Percentiles rank a stretch among this genome's conserved stretches.
Conservation (phyloP, 345 rosid species). For the Angophora floribunda region DNA sequence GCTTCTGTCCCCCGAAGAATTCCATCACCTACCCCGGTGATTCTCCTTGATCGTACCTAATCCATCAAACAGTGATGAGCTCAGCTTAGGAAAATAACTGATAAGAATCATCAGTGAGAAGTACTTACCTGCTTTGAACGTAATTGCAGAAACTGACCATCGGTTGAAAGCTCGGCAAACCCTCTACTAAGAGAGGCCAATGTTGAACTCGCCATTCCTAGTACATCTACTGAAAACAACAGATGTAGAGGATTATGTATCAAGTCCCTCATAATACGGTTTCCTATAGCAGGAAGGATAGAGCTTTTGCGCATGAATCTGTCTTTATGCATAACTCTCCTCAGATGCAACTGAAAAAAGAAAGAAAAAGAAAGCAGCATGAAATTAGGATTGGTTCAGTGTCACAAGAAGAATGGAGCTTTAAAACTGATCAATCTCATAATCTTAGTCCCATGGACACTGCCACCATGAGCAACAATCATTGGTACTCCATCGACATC, state of each 20-base stretch:
- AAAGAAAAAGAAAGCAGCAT: neutral
- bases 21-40: slow-evolving; percentile 96
- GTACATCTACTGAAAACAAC: slow-evolving; percentile 88
- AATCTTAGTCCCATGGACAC: neutral
- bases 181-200: slow-evolving; percentile 95
- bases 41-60: slow-evolving; percentile 88
- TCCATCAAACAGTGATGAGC: slow-evolving; percentile 2
- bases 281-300: slow-evolving; percentile 69
- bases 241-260: slow-evolving; percentile 96
- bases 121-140: slow-evolving; percentile 80
- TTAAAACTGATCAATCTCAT: neutral
- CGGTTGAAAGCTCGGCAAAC: slow-evolving; percentile 96
- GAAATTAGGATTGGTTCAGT: neutral
- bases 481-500: neutral
- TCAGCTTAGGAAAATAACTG: neutral
- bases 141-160: slow-evolving; percentile 88
- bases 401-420: neutral
- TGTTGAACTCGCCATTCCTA: slow-evolving; percentile 99
- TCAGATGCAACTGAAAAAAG: slow-evolving; percentile 63
- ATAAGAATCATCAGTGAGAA: neutral
- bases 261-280: slow-evolving; percentile 91
- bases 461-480: neutral
- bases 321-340: slow-evolving; percentile 88
- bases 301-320: slow-evolving; percentile 95
- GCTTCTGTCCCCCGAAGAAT: slow-evolving; percentile 96